Evolutionary conservation across 306 rosid genomes (phyloP).

Genomic region (Cucumis melo): DNA sequence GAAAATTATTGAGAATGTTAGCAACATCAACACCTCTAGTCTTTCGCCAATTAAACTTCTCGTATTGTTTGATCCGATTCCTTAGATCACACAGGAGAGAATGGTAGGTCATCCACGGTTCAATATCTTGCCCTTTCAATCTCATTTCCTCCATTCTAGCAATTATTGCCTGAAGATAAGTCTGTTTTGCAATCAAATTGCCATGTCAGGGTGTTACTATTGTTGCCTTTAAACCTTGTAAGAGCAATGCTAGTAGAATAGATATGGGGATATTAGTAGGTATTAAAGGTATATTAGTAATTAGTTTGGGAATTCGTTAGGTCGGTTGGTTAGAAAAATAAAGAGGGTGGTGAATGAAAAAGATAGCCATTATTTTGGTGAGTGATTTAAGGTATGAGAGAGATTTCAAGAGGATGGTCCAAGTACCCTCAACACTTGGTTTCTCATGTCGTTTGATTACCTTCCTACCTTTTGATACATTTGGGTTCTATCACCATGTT

Average conservation of each 20-base stretch:
- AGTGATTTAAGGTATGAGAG: no score
- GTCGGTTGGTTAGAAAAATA: no score
- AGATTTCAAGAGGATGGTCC: no score
- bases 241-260: no score
- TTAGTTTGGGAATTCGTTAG: no score
- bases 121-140: constrained; percentile 11
- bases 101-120: constrained; percentile 13
- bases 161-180: constrained; percentile 48
- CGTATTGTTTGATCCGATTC: constrained; percentile 5
- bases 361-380: no score
- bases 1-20: constrained; percentile 1
- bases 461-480: no score
- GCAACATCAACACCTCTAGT: constrained; percentile 4
- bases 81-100: not conserved
- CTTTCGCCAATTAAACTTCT: constrained; percentile 1
- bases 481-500: not conserved
- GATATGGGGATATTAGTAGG: no score
- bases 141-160: constrained; percentile 33
- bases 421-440: no score
- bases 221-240: not conserved
- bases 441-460: no score
- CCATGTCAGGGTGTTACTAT: not conserved
- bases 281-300: no score
- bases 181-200: constrained; percentile 22
- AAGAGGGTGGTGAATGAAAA: no score